phyloP scores from a whole-genome alignment of 2,329 filamentous ascomycete genomes.

The Trematosphaeria pertusa region DNA sequence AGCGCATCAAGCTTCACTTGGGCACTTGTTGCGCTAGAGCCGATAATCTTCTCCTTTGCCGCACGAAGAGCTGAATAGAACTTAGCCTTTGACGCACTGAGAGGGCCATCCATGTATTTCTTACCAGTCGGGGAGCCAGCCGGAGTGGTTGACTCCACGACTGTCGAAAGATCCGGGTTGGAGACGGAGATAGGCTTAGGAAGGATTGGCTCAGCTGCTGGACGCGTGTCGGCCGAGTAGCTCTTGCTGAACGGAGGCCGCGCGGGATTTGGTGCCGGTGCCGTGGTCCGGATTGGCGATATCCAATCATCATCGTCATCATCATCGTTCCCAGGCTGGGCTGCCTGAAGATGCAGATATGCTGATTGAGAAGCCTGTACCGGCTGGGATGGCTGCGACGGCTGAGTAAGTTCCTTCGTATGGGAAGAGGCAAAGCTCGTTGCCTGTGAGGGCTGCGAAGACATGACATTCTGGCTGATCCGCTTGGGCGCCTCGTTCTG shows the following conservation, averaged over 20 bases:
- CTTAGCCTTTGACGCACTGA: conserved; percentile 92
- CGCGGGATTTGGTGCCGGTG: conserved; percentile 26
- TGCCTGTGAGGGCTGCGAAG: conserved; percentile 34
- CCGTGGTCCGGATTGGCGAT: conserved; percentile 56
- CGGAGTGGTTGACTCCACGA: conserved; percentile 61
- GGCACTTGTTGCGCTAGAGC: conserved; percentile 67
- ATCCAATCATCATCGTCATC: conserved; percentile 66
- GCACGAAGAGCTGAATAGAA: conserved; percentile 89
- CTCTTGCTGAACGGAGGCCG: conserved; percentile 66
- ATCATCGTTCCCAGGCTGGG: conserved; percentile 24
- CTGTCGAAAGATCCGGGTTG: conserved; percentile 49
- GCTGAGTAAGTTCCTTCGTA: conserved; percentile 40
- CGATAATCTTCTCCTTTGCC: conserved; percentile 84
- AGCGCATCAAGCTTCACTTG: conserved; percentile 65
- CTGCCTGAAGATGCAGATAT: conserved; percentile 52
- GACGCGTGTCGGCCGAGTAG: conserved; percentile 60
- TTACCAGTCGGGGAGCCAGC: conserved; percentile 60
- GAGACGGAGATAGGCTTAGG: conserved; percentile 56
- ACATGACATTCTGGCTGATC: conserved; percentile 47
- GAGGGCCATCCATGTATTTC: conserved; percentile 72
- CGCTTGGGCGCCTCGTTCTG: conserved; percentile 48
- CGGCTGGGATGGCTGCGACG: conserved; percentile 23
- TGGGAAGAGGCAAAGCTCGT: conserved; percentile 44
- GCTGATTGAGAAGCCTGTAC: conserved; percentile 39
- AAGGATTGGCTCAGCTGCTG: conserved; percentile 52